Percentiles rank a stretch among this genome's conserved stretches.
phyloP scores from a whole-genome alignment of 106 monocot species.

The Acorus calamus region DNA sequence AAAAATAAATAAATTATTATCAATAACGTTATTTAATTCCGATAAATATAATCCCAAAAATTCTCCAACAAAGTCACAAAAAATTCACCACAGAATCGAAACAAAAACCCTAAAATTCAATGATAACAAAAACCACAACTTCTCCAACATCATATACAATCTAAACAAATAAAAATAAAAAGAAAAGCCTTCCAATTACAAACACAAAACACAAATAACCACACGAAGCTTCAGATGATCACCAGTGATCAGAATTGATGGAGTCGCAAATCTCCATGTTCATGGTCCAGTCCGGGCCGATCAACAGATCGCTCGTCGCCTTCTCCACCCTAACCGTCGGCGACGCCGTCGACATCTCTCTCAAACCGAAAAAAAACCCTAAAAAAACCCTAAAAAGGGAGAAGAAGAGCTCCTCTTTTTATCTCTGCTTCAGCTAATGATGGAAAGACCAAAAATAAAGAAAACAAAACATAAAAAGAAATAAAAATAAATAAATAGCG shows the following conservation, averaged over 20 bases:
- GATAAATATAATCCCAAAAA: no score
- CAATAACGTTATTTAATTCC: no score
- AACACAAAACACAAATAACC: not conserved
- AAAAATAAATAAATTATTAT: no score
- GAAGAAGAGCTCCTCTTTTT: not conserved
- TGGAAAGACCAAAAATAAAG: no score
- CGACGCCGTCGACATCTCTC: conserved; percentile 19
- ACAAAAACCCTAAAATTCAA: no score
- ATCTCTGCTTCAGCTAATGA: no score
- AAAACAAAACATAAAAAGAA: no score
- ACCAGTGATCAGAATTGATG: conserved; percentile 54
- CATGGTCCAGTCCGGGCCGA: conserved; percentile 72
- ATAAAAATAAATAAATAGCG: no score
- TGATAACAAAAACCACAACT: not conserved
- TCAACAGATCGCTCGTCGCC: conserved; percentile 75
- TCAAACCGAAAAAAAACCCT: not conserved
- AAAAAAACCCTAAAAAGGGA: no score
- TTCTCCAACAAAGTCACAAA: no score
- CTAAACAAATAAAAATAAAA: not conserved
- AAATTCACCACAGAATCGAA: no score
- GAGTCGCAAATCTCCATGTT: conserved; percentile 84
- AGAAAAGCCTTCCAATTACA: not conserved
- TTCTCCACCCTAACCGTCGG: conserved; percentile 58
- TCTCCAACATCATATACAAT: not conserved
- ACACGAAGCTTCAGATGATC: not conserved